A percentile compares a stretch with the other conserved stretches of the same genome.
phyloP scores from a whole-genome alignment of 257 asterid genomes.

The Ehretia macrophylla region DNA sequence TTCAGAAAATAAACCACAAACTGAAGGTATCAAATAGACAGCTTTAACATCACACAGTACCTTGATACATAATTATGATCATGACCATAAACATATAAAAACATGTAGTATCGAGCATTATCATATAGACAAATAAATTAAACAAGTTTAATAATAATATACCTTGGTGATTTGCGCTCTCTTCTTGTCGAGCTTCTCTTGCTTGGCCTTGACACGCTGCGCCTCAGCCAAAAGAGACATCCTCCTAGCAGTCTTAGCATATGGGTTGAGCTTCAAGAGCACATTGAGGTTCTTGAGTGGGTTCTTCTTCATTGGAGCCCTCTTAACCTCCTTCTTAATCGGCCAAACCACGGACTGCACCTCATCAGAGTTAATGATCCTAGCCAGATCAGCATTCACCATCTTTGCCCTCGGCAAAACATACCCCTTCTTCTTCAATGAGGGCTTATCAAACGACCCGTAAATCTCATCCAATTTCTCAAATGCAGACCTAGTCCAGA shows the following conservation, averaged over 20 bases:
- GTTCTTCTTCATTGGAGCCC: slow-evolving; percentile 71
- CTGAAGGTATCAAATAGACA: no score
- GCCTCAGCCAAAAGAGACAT: slow-evolving; percentile 78
- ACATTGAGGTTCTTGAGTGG: slow-evolving; percentile 69
- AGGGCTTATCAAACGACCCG: slow-evolving; percentile 63
- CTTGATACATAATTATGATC: no score
- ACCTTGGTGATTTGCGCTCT: slow-evolving; percentile 71
- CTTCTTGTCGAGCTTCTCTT: slow-evolving; percentile 68
- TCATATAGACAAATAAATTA: slow-evolving; percentile 7
- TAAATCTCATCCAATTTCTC: slow-evolving; percentile 73
- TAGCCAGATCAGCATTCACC: slow-evolving; percentile 82
- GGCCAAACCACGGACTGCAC: slow-evolving; percentile 83
- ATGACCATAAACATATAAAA: no score
- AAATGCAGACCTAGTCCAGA: slow-evolving; percentile 80
- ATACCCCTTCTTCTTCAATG: slow-evolving; percentile 66
- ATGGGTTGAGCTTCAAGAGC: slow-evolving; percentile 72
- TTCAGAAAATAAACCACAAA: no score
- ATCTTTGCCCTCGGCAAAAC: slow-evolving; percentile 71
- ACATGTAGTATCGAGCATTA: slow-evolving; percentile 12
- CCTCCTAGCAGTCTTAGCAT: slow-evolving; percentile 82
- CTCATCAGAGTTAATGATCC: slow-evolving; percentile 86
- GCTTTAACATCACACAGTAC: no score
- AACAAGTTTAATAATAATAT: slow-evolving; percentile 3
- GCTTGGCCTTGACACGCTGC: slow-evolving; percentile 67
- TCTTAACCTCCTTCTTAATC: slow-evolving; percentile 60